phyloP scores from a whole-genome alignment of 768 basidiomycete species.

The Dendrothele bispora region DNA sequence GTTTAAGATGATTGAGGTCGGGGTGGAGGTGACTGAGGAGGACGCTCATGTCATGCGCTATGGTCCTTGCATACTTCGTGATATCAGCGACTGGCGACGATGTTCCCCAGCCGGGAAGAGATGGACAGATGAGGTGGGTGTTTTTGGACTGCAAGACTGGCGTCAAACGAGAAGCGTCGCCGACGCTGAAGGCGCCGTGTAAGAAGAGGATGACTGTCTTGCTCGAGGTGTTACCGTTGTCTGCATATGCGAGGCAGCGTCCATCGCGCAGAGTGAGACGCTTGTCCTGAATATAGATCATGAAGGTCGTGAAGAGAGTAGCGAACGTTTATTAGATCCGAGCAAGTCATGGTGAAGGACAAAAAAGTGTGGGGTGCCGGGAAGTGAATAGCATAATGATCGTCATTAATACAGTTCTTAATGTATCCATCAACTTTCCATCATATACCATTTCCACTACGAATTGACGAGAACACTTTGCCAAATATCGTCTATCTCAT shows the following conservation, averaged over 20 bases:
- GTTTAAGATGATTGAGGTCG: conserved; percentile 33
- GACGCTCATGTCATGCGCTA: conserved; percentile 44
- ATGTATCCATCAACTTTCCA: no score
- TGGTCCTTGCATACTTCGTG: conserved; percentile 36
- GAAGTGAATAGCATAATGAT: no score
- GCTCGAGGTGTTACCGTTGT: conserved; percentile 50
- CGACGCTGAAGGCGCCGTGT: conserved; percentile 57
- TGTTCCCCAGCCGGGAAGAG: conserved; percentile 60
- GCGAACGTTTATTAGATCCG: no score
- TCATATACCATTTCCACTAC: no score
- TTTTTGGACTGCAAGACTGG: conserved; percentile 35
- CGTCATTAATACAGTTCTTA: no score
- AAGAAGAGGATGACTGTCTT: conserved; percentile 50
- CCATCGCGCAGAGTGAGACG: conserved; percentile 38
- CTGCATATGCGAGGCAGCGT: conserved; percentile 54
- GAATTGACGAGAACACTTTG: no score
- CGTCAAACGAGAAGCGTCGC: conserved; percentile 35
- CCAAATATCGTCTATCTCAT: conserved; percentile 48
- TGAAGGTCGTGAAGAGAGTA: conserved; percentile 8
- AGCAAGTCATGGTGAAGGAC: no score
- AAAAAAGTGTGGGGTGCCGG: no score
- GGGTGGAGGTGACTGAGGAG: conserved; percentile 54
- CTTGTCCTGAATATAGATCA: conserved; percentile 37
- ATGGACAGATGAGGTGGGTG: conserved; percentile 48
- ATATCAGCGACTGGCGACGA: conserved; percentile 40